These are phyloP conservation scores for Tuber calosporum DNA, from an alignment of 495 filamentous ascomycete genomes.

Conservation along the genomic window DNA sequence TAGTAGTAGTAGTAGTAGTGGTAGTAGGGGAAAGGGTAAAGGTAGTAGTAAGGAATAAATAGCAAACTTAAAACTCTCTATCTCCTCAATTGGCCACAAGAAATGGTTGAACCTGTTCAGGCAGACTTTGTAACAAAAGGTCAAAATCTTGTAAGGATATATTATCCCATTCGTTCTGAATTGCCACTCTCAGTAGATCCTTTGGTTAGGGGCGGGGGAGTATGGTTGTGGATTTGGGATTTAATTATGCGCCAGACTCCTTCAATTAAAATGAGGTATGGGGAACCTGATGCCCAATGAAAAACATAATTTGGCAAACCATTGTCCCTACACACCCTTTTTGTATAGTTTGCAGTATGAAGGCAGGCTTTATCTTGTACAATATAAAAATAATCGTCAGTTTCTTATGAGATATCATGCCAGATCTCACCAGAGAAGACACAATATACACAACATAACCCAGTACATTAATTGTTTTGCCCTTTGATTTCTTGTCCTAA, in stretches of 20 bases:
- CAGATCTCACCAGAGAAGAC: not conserved
- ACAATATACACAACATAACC: not conserved
- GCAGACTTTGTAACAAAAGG: not conserved
- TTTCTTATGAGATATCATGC: not conserved
- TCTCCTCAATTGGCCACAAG: not conserved
- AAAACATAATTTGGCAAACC: not conserved
- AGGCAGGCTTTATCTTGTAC: not conserved
- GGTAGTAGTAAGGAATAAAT: too few species aligned
- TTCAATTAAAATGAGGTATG: not conserved
- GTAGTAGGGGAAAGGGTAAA: too few species aligned
- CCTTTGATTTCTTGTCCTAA: not conserved
- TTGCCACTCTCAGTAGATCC: accelerated
- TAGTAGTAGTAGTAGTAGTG: too few species aligned
- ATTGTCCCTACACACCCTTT: not conserved
- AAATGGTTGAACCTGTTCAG: not conserved
- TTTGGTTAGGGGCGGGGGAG: not conserved
- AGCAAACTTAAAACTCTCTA: not conserved
- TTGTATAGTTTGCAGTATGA: not conserved
- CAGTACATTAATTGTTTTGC: not conserved
- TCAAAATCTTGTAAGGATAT: too few species aligned
- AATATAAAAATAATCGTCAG: not conserved
- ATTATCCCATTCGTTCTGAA: not conserved
- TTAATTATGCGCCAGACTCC: not conserved
- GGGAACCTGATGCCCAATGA: not conserved
- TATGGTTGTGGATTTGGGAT: not conserved